phyloP scores from a whole-genome alignment of 1,284 basidiomycete species.

The Ceratobasidium sp. region DNA sequence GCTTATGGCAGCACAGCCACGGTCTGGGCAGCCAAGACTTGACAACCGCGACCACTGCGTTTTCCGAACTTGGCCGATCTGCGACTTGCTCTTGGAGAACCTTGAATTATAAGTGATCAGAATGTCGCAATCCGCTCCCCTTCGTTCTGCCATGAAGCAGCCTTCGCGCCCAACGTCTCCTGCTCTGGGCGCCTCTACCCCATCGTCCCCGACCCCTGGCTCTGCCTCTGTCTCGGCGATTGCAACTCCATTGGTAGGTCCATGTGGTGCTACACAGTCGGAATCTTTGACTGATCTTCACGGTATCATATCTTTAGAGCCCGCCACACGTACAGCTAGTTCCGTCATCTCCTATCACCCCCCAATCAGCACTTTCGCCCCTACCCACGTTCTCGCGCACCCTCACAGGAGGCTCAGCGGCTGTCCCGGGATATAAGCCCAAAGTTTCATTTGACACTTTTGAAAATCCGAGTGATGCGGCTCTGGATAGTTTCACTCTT shows the following conservation, averaged over 20 bases:
- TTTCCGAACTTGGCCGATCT: neutral
- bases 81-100: neutral
- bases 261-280: neutral
- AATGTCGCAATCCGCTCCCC: slow-evolving; percentile 38
- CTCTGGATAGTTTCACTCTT: slow-evolving; percentile 54
- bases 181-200: slow-evolving; percentile 41
- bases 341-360: slow-evolving; percentile 44
- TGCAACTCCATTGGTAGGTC: slow-evolving; percentile 41
- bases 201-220: slow-evolving; percentile 40
- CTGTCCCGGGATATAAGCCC: slow-evolving; percentile 63
- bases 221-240: too few relatives aligned
- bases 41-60: neutral
- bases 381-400: slow-evolving; percentile 10
- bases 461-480: slow-evolving; percentile 64
- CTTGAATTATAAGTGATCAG: neutral
- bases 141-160: slow-evolving; percentile 62
- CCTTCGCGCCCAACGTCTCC: slow-evolving; percentile 43
- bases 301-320: slow-evolving; percentile 36
- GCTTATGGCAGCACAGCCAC: neutral
- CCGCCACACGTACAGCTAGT: slow-evolving; percentile 46
- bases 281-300: neutral
- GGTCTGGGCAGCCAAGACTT: neutral
- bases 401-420: slow-evolving; percentile 36
- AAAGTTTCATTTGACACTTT: slow-evolving; percentile 90
- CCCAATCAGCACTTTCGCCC: slow-evolving; percentile 3